Conservation (phyloP, 192 early-diverging fungal genomes). For the Borealophlyctis nickersoniae region DNA sequence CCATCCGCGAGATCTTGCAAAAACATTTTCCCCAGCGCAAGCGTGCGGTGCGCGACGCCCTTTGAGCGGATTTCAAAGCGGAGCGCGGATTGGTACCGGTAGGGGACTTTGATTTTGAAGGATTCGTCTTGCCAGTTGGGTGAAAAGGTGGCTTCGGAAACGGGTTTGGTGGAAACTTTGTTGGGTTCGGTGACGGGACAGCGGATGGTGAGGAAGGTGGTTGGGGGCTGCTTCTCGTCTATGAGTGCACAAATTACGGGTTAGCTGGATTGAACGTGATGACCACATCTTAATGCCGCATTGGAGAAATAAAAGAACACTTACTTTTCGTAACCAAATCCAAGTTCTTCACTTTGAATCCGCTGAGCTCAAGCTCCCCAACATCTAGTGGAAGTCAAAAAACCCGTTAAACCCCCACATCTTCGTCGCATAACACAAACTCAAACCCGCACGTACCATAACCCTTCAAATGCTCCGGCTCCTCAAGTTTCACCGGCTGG, state of each 20-base stretch:
- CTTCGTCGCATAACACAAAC: no score
- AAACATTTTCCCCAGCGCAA: constrained; percentile 28
- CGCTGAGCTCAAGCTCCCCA: constrained; percentile 18
- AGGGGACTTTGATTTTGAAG: constrained; percentile 6
- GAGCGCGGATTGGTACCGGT: constrained; percentile 25
- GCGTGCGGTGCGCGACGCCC: constrained; percentile 6
- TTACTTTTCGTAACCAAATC: constrained; percentile 5
- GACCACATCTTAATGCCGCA: no score
- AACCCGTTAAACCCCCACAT: background rate
- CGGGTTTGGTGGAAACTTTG: constrained; percentile 1
- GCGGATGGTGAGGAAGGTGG: constrained; percentile 13
- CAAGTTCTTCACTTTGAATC: constrained; percentile 12
- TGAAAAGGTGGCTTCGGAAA: constrained; percentile 7
- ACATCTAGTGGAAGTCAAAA: background rate
- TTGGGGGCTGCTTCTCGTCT: constrained; percentile 7
- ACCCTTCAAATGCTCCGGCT: constrained; percentile 23
- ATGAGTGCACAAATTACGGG: no score
- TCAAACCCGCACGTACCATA: background rate
- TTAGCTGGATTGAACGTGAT: no score
- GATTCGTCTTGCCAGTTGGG: constrained; percentile 18
- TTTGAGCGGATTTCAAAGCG: constrained; percentile 25
- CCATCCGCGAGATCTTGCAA: constrained; percentile 23
- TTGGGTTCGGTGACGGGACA: constrained; percentile 17
- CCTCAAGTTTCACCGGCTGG: constrained; percentile 16
- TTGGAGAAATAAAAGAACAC: no score